phyloP scores from a whole-genome alignment of 208 protist genomes.

The Strigomonas culicis region DNA sequence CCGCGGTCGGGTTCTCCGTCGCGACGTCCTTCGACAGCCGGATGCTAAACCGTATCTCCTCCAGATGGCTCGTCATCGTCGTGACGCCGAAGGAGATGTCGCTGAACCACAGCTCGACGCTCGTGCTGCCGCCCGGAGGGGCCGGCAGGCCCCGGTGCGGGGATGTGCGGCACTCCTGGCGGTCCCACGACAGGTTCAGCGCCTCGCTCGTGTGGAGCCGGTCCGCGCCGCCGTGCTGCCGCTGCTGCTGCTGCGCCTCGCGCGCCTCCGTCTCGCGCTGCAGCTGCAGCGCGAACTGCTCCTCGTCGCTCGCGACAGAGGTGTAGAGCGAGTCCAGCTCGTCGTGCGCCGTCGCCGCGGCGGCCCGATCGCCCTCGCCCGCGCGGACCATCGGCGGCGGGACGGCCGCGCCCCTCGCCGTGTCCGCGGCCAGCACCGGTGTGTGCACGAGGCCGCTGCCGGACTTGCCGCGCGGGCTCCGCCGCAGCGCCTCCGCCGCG shows the following conservation, averaged over 20 bases:
- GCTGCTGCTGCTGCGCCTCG: conserved; percentile 4
- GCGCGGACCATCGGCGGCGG: background rate
- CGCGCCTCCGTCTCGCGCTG: conserved; percentile 22
- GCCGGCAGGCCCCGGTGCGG: background rate
- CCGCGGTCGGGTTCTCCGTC: conserved; percentile 54
- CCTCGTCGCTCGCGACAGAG: conserved; percentile 44
- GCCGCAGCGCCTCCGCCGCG: background rate
- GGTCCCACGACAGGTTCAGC: background rate
- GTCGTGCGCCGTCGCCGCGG: conserved; percentile 4
- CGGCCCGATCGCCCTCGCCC: background rate
- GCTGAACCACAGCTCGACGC: conserved; percentile 61
- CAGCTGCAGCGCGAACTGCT: conserved; percentile 38
- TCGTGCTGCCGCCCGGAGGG: conserved; percentile 1
- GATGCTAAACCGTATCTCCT: conserved; percentile 71
- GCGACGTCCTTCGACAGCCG: conserved; percentile 74
- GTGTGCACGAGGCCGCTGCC: background rate
- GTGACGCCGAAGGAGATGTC: conserved; percentile 71
- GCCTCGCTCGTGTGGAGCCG: background rate
- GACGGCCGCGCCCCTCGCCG: background rate
- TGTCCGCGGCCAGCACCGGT: background rate
- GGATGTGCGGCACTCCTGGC: background rate
- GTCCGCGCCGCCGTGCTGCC: background rate
- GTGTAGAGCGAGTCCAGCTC: conserved; percentile 34
- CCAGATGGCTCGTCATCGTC: conserved; percentile 41
- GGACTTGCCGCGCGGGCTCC: background rate